Conservation (phyloP, 768 basidiomycete species). For the Termitomyces sp. region DNA sequence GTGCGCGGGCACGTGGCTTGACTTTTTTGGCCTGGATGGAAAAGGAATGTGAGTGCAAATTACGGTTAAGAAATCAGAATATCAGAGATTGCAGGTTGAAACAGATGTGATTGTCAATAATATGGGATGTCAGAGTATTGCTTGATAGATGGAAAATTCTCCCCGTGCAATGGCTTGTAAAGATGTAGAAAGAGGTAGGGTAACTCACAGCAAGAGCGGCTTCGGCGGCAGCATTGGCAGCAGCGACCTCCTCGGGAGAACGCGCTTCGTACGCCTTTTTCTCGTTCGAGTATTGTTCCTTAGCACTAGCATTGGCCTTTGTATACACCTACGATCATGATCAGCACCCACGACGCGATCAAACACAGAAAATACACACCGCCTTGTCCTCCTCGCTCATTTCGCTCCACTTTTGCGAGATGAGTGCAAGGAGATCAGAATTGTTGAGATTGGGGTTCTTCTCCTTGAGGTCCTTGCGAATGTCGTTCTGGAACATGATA, state of each 20-base stretch:
- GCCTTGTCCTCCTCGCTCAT: constrained; percentile 67
- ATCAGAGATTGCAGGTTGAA: neutral
- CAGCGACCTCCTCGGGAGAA: constrained; percentile 40
- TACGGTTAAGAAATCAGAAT: neutral
- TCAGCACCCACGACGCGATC: neutral
- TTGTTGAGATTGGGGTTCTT: constrained; percentile 61
- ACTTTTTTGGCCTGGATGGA: constrained; percentile 19
- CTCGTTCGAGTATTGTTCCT: constrained; percentile 55
- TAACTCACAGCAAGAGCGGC: constrained; percentile 31
- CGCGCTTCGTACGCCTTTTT: constrained; percentile 62
- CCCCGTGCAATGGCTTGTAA: neutral
- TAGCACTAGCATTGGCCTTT: constrained; percentile 49
- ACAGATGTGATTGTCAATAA: neutral
- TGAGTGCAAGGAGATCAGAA: constrained; percentile 63
- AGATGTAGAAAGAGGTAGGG: neutral
- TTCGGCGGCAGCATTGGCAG: constrained; percentile 37
- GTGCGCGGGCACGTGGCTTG: constrained; percentile 7
- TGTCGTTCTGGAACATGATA: constrained; percentile 90
- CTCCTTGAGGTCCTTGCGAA: constrained; percentile 67
- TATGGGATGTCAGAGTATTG: neutral
- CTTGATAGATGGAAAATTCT: neutral
- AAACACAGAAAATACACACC: constrained; percentile 41
- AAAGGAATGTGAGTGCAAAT: neutral
- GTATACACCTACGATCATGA: constrained; percentile 41
- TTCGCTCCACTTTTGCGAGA: constrained; percentile 68